Percentiles rank a stretch among this genome's conserved stretches.
These are phyloP conservation scores for Sicyos edulis DNA, from an alignment of 306 rosid species.

Conservation along the genomic window DNA sequence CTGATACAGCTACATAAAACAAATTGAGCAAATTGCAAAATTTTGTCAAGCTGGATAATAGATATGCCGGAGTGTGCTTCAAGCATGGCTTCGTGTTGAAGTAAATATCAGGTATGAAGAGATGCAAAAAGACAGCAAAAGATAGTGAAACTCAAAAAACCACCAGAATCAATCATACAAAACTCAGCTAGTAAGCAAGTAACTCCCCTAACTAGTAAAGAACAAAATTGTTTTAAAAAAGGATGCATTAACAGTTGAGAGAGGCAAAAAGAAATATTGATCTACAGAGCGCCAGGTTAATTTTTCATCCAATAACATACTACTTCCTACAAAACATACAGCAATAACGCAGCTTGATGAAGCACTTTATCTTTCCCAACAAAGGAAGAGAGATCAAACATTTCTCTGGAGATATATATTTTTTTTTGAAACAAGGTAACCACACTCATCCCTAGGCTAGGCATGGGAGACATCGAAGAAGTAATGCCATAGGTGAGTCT, in stretches of 20 bases:
- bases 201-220: background rate
- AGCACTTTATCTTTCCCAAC: background rate
- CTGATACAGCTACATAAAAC: too few relatives aligned
- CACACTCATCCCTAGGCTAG: too few relatives aligned
- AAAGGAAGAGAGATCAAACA: background rate
- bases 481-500: too few relatives aligned
- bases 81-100: background rate
- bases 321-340: background rate
- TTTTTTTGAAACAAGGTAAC: too few relatives aligned
- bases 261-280: background rate
- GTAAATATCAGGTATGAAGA: background rate
- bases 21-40: background rate
- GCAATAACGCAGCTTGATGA: background rate
- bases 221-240: background rate
- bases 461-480: too few relatives aligned
- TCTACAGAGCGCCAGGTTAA: background rate
- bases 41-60: background rate
- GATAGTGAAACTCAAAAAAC: slow-evolving; percentile 2
- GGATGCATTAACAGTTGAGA: background rate
- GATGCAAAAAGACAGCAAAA: background rate
- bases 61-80: background rate
- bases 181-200: slow-evolving; percentile 2
- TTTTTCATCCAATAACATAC: background rate
- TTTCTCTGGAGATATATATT: background rate
- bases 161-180: background rate